A percentile compares a stretch with the other conserved stretches of the same genome.
Conservation (phyloP, 2,329 filamentous ascomycete species). For the Xylariaceae sp. region DNA sequence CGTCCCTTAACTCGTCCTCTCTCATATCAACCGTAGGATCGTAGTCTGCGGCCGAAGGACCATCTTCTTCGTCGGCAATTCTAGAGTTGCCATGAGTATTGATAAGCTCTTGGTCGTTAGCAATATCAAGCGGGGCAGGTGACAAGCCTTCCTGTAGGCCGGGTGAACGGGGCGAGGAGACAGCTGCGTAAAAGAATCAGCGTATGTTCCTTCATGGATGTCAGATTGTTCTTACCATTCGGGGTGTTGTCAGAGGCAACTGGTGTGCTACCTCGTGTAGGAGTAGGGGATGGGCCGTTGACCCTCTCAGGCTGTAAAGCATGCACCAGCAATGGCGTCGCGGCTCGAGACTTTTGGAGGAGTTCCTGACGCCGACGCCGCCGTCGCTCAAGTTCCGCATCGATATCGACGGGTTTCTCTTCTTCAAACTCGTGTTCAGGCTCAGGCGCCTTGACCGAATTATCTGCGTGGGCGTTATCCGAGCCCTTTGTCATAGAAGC, state of each 20-base stretch:
- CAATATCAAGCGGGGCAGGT: slow-evolving; percentile 56
- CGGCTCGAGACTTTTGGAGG: slow-evolving; percentile 72
- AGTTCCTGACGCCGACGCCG: slow-evolving; percentile 80
- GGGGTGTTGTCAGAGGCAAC: slow-evolving; percentile 38
- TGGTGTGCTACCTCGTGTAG: slow-evolving; percentile 42
- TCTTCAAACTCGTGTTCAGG: slow-evolving; percentile 45
- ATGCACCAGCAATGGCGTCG: slow-evolving; percentile 69
- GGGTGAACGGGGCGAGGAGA: slow-evolving; percentile 38
- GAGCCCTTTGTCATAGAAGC: slow-evolving; percentile 60
- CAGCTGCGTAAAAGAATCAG: slow-evolving; percentile 21
- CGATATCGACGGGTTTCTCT: slow-evolving; percentile 66
- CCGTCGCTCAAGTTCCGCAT: slow-evolving; percentile 76
- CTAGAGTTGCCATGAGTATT: slow-evolving; percentile 48
- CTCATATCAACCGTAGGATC: slow-evolving; percentile 72
- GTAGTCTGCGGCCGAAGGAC: slow-evolving; percentile 71
- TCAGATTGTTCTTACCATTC: slow-evolving; percentile 35
- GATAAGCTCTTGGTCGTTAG: slow-evolving; percentile 62
- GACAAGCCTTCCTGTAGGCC: slow-evolving; percentile 49
- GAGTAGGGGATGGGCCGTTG: slow-evolving; percentile 49
- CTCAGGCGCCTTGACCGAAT: slow-evolving; percentile 30
- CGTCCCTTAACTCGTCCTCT: slow-evolving; percentile 61
- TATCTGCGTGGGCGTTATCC: slow-evolving; percentile 35
- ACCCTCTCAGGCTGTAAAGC: slow-evolving; percentile 61
- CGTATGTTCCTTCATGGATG: neutral
- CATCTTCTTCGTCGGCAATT: slow-evolving; percentile 50